phyloP scores from a whole-genome alignment of 2,329 filamentous ascomycete genomes.

The Thielaviopsis punctulata region DNA sequence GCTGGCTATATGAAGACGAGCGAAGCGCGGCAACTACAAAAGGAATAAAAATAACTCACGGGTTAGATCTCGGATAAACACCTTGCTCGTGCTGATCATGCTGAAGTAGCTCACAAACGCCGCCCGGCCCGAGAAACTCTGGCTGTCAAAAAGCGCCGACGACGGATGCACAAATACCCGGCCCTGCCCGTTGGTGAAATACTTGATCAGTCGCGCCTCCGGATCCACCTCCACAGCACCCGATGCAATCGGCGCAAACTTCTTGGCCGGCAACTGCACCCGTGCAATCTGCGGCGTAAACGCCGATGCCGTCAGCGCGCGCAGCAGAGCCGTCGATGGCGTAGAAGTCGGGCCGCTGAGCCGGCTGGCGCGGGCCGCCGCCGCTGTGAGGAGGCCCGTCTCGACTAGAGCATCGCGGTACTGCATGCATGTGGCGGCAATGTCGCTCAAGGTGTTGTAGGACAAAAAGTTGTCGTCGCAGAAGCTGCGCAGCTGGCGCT shows the following conservation, averaged over 20 bases:
- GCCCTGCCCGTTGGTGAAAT: slow-evolving; percentile 70
- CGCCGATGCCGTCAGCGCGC: slow-evolving; percentile 54
- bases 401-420: slow-evolving; percentile 76
- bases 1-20: background rate
- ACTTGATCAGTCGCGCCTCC: slow-evolving; percentile 81
- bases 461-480: slow-evolving; percentile 78
- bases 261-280: slow-evolving; percentile 89
- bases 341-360: slow-evolving; percentile 15
- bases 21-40: background rate
- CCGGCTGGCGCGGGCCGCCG: slow-evolving; percentile 16
- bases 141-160: slow-evolving; percentile 69
- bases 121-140: slow-evolving; percentile 57
- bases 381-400: slow-evolving; percentile 43
- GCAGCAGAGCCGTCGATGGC: slow-evolving; percentile 32
- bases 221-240: slow-evolving; percentile 88
- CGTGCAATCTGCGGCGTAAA: slow-evolving; percentile 77
- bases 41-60: slow-evolving; percentile 37
- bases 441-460: slow-evolving; percentile 69
- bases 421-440: slow-evolving; percentile 69
- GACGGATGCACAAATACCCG: slow-evolving; percentile 86
- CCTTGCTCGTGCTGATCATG: slow-evolving; percentile 80
- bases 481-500: slow-evolving; percentile 52
- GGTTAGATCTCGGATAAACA: slow-evolving; percentile 81
- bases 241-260: slow-evolving; percentile 72
- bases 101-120: slow-evolving; percentile 79